These are phyloP conservation scores for Pythium pyrilobum DNA, from an alignment of 352 stramenopile genomes.

Conservation along the genomic window DNA sequence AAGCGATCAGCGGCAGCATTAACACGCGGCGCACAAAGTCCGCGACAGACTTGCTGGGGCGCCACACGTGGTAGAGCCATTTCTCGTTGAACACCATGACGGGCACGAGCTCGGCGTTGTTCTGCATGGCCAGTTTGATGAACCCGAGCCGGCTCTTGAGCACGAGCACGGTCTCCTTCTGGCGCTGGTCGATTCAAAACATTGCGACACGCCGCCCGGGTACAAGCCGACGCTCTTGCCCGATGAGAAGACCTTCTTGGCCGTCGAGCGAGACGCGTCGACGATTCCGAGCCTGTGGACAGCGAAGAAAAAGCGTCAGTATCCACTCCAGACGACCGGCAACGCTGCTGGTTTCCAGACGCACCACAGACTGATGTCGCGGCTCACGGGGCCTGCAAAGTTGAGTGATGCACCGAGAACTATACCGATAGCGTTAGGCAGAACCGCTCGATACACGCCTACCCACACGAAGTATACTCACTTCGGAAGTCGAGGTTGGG, in stretches of 20 bases:
- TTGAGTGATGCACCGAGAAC: not conserved
- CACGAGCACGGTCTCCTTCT: slow-evolving; percentile 65
- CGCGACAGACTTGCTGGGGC: slow-evolving; percentile 50
- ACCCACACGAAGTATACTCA: slow-evolving; percentile 14
- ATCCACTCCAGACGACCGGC: no score
- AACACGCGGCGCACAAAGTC: slow-evolving; percentile 63
- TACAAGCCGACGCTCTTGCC: slow-evolving; percentile 70
- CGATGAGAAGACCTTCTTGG: slow-evolving; percentile 66
- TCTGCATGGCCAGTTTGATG: slow-evolving; percentile 73
- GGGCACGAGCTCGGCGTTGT: slow-evolving; percentile 69
- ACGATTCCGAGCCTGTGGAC: slow-evolving; percentile 63
- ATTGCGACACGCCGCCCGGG: slow-evolving; percentile 73
- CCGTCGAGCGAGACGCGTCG: slow-evolving; percentile 66
- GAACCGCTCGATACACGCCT: not conserved
- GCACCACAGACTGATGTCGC: slow-evolving; percentile 67
- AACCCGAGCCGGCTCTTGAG: slow-evolving; percentile 79
- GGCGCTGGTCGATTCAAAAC: slow-evolving; percentile 67
- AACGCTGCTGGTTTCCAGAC: no score
- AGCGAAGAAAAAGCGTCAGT: no score
- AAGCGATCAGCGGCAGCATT: slow-evolving; percentile 71
- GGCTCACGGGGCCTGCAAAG: slow-evolving; percentile 39
- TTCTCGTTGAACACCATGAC: slow-evolving; percentile 80
- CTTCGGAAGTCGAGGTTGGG: slow-evolving; percentile 44
- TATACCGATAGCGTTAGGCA: no score
- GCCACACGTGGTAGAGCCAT: slow-evolving; percentile 78